Conservation (phyloP, 352 stramenopile genomes). For the Nothophytophthora sp. region DNA sequence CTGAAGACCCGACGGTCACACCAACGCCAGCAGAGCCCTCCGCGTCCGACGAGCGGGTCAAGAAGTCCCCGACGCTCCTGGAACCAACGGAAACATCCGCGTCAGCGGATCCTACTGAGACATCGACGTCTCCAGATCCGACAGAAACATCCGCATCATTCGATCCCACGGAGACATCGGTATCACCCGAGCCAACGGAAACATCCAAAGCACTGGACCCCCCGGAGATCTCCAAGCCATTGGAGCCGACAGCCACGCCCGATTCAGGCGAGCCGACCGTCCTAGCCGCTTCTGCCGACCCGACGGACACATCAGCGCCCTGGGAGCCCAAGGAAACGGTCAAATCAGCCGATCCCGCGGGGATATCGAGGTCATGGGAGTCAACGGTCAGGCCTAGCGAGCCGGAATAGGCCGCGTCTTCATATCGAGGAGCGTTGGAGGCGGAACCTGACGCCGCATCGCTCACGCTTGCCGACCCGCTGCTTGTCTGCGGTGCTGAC, state of each 20-base stretch:
- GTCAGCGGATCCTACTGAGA: slow-evolving; percentile 9
- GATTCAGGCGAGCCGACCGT: slow-evolving; percentile 12
- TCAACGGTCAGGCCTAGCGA: too few species aligned
- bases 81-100: slow-evolving; percentile 9
- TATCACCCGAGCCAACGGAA: slow-evolving; percentile 2
- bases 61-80: too few species aligned
- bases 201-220: slow-evolving; percentile 1
- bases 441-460: slow-evolving; percentile 8
- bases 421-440: too few species aligned
- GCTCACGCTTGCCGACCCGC: slow-evolving; percentile 13
- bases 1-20: slow-evolving; percentile 9
- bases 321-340: neutral
- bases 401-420: too few species aligned
- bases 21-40: slow-evolving; percentile 11
- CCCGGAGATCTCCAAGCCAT: slow-evolving; percentile 7
- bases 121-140: slow-evolving; percentile 7
- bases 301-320: slow-evolving; percentile 1
- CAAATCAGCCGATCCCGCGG: slow-evolving; percentile 9
- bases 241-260: slow-evolving; percentile 1
- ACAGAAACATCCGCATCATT: slow-evolving; percentile 4
- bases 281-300: neutral
- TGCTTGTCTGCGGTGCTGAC: slow-evolving; percentile 24
- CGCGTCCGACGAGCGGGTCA: too few species aligned
- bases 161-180: slow-evolving; percentile 1
- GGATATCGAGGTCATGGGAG: slow-evolving; percentile 7